Base-by-base conservation (phyloP, 768 basidiomycete species). In the Gymnopilus dilepis region DNA sequence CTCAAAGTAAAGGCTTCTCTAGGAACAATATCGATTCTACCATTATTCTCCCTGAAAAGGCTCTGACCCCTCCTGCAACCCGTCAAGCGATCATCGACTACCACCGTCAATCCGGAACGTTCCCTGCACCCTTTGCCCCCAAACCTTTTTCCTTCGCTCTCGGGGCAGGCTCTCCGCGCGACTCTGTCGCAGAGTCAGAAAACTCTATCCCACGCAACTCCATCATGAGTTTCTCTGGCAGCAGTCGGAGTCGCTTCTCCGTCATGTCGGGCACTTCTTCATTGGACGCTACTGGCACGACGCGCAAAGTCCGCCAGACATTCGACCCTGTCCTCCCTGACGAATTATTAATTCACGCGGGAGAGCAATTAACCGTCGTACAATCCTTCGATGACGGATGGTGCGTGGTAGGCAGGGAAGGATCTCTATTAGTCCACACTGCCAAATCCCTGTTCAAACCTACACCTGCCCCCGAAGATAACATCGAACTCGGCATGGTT, bases 371-470 rank as follows among this genome's bases (percentile, higher is more conserved):
- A 41, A 83, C 82, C 1, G 74, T 92, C 28, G 78, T 91, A 3
- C 84, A 85, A 61, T 84, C 85, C 4, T 90, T 87, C 66, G 88
- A 92, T 60, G 91, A 93, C 59, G 91, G 90, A 1, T 94, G 91
- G 91, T 91, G 88, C 66, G 79, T 90, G 54, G 88, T 90, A 54
- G 86, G 84, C 19, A 78, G 88, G 28, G 84, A 88, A 61, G 71
- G 69, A 45, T 61, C 65, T 61, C 69, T 73, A 24, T 67, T 76
- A 24, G 67, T 73, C 17, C 58, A 72, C 6, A 67, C 65, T 26
- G 66, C 78, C 9, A 78, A 78, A 65, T 81, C 80, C 0, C 58
- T 81, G 38, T 83, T 83, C 67, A 76, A 74, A 58, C 70, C 75
- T 11, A 64, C 71, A 6, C 56, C 58, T 34, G 67, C 58, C 22